These are phyloP conservation scores for Elasticomyces elasticus DNA, from an alignment of 495 filamentous ascomycete genomes.

Conservation along the genomic window DNA sequence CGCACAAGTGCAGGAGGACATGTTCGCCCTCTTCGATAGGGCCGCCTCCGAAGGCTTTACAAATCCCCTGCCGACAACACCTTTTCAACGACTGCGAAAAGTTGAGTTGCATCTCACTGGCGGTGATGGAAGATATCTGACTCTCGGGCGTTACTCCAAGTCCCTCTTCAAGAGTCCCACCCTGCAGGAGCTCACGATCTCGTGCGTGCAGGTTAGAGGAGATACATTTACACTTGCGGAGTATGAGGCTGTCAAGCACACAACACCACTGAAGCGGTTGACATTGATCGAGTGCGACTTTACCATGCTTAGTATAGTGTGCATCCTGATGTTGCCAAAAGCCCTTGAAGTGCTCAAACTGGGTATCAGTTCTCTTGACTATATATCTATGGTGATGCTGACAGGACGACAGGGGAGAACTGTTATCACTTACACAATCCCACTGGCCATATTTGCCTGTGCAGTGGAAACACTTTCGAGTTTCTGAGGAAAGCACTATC, in stretches of 20 bases:
- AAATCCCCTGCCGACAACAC: too few relatives aligned
- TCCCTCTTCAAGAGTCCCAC: background rate
- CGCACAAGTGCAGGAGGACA: background rate
- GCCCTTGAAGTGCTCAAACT: background rate
- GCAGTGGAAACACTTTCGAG: background rate
- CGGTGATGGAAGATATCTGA: background rate
- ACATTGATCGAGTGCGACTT: background rate
- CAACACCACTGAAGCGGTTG: background rate
- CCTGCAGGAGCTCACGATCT: background rate
- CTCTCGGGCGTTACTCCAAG: background rate
- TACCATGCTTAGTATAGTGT: background rate
- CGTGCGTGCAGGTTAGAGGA: background rate
- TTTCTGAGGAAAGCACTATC: background rate
- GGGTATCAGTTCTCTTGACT: background rate
- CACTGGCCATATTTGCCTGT: background rate
- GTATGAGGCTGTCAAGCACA: background rate
- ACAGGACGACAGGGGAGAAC: background rate
- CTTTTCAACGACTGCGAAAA: background rate
- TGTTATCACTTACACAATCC: background rate
- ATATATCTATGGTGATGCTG: background rate
- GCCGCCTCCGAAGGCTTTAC: background rate
- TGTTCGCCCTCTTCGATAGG: background rate
- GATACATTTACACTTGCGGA: background rate
- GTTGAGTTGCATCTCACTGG: background rate
- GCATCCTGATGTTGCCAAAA: background rate